Evolutionary conservation across 306 rosid species (phyloP), one percentile per base, ranked within the genome.

Genomic region (Medicago arabica): DNA sequence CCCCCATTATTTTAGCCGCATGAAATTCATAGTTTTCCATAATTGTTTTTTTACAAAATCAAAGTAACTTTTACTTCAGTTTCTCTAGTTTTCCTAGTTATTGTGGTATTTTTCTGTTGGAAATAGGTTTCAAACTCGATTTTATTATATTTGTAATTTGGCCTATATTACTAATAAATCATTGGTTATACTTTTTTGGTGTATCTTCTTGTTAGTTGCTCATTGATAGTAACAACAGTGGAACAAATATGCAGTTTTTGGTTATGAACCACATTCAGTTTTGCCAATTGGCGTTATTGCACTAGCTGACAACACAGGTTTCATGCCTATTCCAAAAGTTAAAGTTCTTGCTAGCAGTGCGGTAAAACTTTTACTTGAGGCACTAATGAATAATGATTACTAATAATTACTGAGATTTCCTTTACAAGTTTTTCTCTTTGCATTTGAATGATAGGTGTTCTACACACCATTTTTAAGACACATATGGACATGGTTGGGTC

Each of bases 201-300:
- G 47, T 58, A 74, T 67, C 44, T 50, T 78, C 57, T 74, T 74
- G 71, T 74, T 67, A 15, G 21, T 73, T 57, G 71, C 69, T 60
- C 34, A 53, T 73, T 67, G 44, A 74, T 69, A 21, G 75, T 77
- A 75, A 54, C 44, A 66, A 72, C 40, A 21, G 6, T 75, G 9
- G 47, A 40, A 75, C 53, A 28, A 70, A 77, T 21, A 7, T 87
- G 92, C 89, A 92, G 99, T 95, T 46, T 86, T 95, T 78, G 97
- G 93, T 53, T 95, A 90, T 69, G 99, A 95, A 75, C 99, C 99
- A 62, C 99, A 95, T 83, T 95, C 97, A 14, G 99, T 95, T 83
- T 85, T 90, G 79, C 96, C 99, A 6, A 82, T 95, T 83, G 99
- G 97, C 50, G 86, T 86, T 41, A 85, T 89, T 71, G 92, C 91